phyloP scores from a whole-genome alignment of 495 filamentous ascomycete genomes.

The Hyphodiscus hymeniophilus region DNA sequence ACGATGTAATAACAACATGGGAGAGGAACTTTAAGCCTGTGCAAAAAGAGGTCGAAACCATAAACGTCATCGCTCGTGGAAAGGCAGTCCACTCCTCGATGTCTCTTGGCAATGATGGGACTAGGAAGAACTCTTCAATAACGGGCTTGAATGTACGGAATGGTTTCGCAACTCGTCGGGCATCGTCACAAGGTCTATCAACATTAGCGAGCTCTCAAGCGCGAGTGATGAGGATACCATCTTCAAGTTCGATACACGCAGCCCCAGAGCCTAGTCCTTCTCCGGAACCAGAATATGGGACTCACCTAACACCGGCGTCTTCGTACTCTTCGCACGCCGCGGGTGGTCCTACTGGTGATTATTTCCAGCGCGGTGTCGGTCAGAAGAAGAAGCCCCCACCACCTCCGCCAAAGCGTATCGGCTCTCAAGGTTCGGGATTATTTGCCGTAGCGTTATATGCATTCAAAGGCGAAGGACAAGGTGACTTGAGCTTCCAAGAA shows the following conservation, averaged over 20 bases:
- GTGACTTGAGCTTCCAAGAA: slow-evolving; percentile 74
- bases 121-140: slow-evolving; percentile 25
- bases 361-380: slow-evolving; percentile 16
- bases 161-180: slow-evolving; percentile 23
- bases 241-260: slow-evolving; percentile 10
- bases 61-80: slow-evolving; percentile 60
- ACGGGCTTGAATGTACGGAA: slow-evolving; percentile 30
- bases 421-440: slow-evolving; percentile 26
- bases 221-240: slow-evolving; percentile 23
- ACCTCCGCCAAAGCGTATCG: slow-evolving; percentile 24
- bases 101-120: slow-evolving; percentile 14
- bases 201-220: slow-evolving; percentile 20
- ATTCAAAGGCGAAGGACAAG: slow-evolving; percentile 62
- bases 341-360: slow-evolving; percentile 17
- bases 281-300: slow-evolving; percentile 9
- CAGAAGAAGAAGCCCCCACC: slow-evolving; percentile 27
- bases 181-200: slow-evolving; percentile 21
- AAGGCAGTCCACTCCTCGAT: slow-evolving; percentile 55
- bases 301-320: slow-evolving; percentile 14
- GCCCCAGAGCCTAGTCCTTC: slow-evolving; percentile 5
- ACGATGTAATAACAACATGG: slow-evolving; percentile 65
- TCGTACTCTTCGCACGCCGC: slow-evolving; percentile 19
- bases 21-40: slow-evolving; percentile 54
- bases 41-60: slow-evolving; percentile 64
- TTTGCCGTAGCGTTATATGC: slow-evolving; percentile 78